Evolutionary conservation across 2,329 filamentous ascomycete genomes (phyloP).

Genomic region (Cadophora sp.): DNA sequence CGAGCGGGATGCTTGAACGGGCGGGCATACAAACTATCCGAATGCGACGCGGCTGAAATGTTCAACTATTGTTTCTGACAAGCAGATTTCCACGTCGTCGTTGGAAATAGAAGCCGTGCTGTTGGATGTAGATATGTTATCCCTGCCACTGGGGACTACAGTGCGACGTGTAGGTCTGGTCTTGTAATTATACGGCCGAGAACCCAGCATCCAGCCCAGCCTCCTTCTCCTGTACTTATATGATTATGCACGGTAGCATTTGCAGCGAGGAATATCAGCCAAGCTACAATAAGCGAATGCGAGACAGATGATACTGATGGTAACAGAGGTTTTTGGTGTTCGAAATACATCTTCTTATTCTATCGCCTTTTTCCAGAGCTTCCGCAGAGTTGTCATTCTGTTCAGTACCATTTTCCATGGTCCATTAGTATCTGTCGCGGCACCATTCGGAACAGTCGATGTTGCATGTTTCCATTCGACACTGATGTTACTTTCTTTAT

Average conservation of each 20-base stretch:
- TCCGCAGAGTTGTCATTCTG: too few relatives aligned
- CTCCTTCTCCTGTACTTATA: too few relatives aligned
- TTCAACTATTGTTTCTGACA: background rate
- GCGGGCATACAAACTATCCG: background rate
- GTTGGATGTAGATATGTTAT: background rate
- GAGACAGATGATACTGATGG: background rate
- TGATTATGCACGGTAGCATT: too few relatives aligned
- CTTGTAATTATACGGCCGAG: background rate
- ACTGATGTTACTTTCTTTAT: too few relatives aligned
- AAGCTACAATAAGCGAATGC: background rate
- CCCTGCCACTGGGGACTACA: background rate
- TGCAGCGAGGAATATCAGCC: background rate
- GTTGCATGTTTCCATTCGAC: too few relatives aligned
- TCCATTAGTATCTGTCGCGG: too few relatives aligned
- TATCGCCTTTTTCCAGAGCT: too few relatives aligned
- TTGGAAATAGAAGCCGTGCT: constrained; percentile 10
- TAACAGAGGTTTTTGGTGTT: background rate
- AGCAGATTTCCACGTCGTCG: constrained; percentile 1
- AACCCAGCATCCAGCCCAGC: background rate
- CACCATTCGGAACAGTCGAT: too few relatives aligned
- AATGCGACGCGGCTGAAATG: background rate
- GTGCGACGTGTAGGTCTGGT: background rate
- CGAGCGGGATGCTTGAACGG: background rate
- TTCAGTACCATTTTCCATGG: too few relatives aligned
- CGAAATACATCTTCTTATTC: background rate